phyloP scores from a whole-genome alignment of 768 basidiomycete species.

The Mycena rosella region DNA sequence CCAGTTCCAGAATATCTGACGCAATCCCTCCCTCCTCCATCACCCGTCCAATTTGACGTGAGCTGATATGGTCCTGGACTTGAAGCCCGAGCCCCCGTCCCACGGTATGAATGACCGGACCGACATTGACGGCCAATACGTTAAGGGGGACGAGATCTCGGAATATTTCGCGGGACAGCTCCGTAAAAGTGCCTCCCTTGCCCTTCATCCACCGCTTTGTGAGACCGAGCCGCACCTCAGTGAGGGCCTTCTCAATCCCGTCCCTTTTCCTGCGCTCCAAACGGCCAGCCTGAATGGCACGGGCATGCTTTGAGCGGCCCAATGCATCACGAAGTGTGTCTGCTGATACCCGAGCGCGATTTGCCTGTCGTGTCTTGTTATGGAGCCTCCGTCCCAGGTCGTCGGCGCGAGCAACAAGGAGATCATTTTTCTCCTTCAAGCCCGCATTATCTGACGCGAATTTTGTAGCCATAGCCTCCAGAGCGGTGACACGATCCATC shows the following conservation, averaged over 20 bases:
- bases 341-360: neutral
- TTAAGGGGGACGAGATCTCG: conserved; percentile 19
- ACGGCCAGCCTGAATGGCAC: neutral
- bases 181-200: conserved; percentile 3
- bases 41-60: conserved; percentile 1
- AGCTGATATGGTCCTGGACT: conserved; percentile 13
- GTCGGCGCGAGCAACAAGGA: neutral
- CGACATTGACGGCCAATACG: neutral
- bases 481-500: no score
- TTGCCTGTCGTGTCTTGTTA: conserved; percentile 3
- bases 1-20: conserved; percentile 13
- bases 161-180: conserved; percentile 2
- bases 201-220: conserved; percentile 8
- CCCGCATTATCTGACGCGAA: conserved; percentile 2
- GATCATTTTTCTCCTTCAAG: conserved; percentile 2
- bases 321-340: neutral
- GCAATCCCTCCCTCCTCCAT: conserved; percentile 1
- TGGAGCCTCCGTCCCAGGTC: conserved; percentile 12
- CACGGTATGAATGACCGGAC: conserved; percentile 13
- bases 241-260: neutral
- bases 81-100: neutral
- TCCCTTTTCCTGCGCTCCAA: neutral
- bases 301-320: conserved; percentile 1
- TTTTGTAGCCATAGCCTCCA: no score
- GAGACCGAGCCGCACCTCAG: neutral